Evolutionary conservation across 2,329 filamentous ascomycete genomes (phyloP), one percentile per base, ranked within the genome.

Genomic region (Beauveria caledonica): DNA sequence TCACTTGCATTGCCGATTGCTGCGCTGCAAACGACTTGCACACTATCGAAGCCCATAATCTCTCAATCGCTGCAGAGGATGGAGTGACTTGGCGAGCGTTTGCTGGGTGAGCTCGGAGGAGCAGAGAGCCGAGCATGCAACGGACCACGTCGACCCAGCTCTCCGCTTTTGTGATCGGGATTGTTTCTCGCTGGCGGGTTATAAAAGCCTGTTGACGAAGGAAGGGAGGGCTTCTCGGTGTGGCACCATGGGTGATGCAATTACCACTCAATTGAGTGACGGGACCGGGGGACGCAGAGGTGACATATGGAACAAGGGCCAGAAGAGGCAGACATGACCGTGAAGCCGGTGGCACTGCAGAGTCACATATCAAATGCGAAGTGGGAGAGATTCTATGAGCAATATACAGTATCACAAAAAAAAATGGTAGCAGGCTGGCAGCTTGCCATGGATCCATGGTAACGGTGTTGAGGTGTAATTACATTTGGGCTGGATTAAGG

Each of bases 121-220:
- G 29, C 29, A 23, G 29, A 3, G 46, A 49, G 46, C 46, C 17
- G 21, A 15, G 21, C 9, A 29, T 33, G 48, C 48, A n/a, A 27
- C 25, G 7, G 15, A 27, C 48, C 36, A 19, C 42, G 19, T 53
- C 7, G 33, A 39, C 15, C n/a, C 29, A 17, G n/a, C 33, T 62
- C 57, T 63, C 62, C 62, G 62, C 63, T 64, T 62, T 53, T 62
- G 40, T 55, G 25, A 55, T 55, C 52, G 39, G 40, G n/a, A 39
- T 46, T 46, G 23, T 21, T 13, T 36, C 33, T 42, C 33, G n/a
- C n/a, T n/a, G 36, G 17, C 9, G 51, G 10, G 13, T 23, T 25
- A 23, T 3, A 15, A 36, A 36, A 36, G 6, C 29, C 17, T 25
- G 36, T 40, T 25, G 36, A 19, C 51, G 7, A 36, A 53, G 36